phyloP scores from a whole-genome alignment of 306 rosid species.

The Crotalaria pallida region DNA sequence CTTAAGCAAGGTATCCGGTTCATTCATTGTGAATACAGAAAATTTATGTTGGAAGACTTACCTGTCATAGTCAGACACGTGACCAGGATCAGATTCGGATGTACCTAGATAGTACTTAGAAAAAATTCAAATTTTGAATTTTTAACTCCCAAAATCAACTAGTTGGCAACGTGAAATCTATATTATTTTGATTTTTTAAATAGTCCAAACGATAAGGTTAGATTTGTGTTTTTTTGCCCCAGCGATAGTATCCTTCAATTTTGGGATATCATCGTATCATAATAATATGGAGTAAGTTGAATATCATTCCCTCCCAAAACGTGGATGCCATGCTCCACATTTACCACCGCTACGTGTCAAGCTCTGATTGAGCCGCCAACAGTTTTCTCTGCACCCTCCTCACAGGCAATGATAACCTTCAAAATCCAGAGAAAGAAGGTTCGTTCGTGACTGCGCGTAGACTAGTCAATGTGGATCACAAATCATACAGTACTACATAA shows the following conservation, averaged over 20 bases:
- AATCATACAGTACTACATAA: no score
- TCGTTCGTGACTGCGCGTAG: no score
- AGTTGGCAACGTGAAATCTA: background rate
- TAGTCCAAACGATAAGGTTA: background rate
- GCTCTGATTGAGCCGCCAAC: background rate
- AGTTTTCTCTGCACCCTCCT: constrained; percentile 21
- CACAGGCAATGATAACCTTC: constrained; percentile 20
- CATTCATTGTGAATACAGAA: no score
- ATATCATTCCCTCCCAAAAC: constrained; percentile 21
- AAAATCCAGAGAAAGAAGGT: background rate
- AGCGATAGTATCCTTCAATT: background rate
- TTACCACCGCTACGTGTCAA: constrained; percentile 20
- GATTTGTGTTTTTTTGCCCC: background rate
- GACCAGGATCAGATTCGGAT: no score
- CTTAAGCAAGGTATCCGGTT: no score
- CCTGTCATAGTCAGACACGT: no score
- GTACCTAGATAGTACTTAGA: no score
- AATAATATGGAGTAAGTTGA: no score
- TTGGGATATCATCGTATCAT: background rate
- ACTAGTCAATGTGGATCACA: constrained; percentile 17
- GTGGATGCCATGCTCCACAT: background rate
- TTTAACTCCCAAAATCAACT: no score
- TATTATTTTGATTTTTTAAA: background rate
- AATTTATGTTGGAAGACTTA: no score
- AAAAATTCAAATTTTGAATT: no score